Conservation (phyloP, 164 flowering plant genomes). For the Sedum album region DNA sequence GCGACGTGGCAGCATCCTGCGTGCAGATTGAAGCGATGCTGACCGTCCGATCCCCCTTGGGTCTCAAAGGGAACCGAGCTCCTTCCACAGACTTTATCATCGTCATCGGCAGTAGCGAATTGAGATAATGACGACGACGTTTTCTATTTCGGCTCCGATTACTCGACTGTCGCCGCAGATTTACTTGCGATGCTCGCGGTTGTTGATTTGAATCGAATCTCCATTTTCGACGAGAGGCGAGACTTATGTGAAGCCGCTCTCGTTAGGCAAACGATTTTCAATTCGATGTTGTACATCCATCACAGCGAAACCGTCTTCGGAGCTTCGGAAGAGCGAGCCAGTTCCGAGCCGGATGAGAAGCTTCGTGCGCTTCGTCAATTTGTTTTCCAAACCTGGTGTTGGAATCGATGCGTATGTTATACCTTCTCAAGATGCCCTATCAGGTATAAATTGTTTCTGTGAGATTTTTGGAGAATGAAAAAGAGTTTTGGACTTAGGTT, state of each 20-base stretch:
- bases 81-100: conserved; percentile 5
- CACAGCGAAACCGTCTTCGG: conserved; percentile 67
- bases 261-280: not conserved
- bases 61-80: too few species aligned
- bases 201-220: not conserved
- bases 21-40: too few species aligned
- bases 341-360: conserved; percentile 48
- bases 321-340: conserved; percentile 28
- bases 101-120: not conserved
- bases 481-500: not conserved
- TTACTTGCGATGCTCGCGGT: not conserved
- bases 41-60: too few species aligned
- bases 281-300: conserved; percentile 18
- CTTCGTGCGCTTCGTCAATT: conserved; percentile 59
- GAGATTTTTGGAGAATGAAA: not conserved
- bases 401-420: conserved; percentile 83
- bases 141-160: not conserved
- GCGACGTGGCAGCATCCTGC: too few species aligned
- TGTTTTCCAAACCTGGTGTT: conserved; percentile 59
- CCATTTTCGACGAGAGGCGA: not conserved
- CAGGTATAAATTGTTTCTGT: conserved; percentile 39
- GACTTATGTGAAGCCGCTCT: not conserved
- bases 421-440: conserved; percentile 96
- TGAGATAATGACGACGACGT: conserved; percentile 3
- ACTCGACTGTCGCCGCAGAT: conserved; percentile 4